phyloP scores from a whole-genome alignment of 192 early-diverging fungal genomes.

The Mycoemilia scoparia region DNA sequence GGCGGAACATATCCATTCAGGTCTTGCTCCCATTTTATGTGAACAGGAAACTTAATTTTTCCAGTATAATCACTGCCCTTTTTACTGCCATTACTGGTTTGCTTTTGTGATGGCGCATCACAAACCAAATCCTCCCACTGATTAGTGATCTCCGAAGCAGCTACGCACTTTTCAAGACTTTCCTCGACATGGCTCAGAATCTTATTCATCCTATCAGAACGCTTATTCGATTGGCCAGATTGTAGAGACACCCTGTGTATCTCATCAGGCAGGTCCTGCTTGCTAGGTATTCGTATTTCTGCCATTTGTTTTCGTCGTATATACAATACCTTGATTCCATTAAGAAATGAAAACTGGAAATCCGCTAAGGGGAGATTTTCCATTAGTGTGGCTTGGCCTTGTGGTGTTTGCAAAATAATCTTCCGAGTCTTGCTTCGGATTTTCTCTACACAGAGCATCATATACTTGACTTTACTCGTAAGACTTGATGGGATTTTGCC shows the following conservation, averaged over 20 bases:
- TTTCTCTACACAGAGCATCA: conserved; percentile 31
- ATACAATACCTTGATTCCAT: conserved; percentile 33
- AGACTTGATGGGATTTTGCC: conserved; percentile 8
- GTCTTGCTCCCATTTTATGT: no score
- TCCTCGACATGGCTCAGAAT: no score
- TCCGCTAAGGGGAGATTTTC: conserved; percentile 42
- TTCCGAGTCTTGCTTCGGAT: conserved; percentile 44
- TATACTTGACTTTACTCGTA: conserved; percentile 24
- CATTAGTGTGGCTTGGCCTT: conserved; percentile 47
- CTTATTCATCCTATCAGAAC: no score
- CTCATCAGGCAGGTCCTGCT: conserved; percentile 21
- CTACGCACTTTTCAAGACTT: no score
- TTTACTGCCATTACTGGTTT: no score
- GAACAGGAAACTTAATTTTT: no score
- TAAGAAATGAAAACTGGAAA: conserved; percentile 46
- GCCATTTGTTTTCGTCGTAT: conserved; percentile 10
- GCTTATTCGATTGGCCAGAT: no score
- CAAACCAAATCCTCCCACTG: no score
- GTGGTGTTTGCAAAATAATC: conserved; percentile 47
- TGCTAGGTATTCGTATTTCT: conserved; percentile 27
- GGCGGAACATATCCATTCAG: no score
- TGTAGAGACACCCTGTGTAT: conserved; percentile 24
- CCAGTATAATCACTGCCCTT: no score
- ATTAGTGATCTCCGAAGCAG: no score
- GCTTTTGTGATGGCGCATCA: no score